Conservation (phyloP, 1,284 basidiomycete species). For the Ustilago hordei region DNA sequence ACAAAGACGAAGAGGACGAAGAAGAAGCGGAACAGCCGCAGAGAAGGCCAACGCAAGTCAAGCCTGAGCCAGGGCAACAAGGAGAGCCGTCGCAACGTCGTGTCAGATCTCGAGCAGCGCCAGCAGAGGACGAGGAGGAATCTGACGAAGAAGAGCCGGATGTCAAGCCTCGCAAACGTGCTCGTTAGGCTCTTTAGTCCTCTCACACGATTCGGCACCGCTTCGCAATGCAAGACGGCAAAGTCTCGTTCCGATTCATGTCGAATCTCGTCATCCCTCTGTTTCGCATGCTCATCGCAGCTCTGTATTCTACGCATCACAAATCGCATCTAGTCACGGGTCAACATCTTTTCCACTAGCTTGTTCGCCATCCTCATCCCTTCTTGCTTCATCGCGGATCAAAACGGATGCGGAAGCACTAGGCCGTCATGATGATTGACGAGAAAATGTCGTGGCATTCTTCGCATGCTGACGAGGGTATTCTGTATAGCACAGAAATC, state of each 20-base stretch:
- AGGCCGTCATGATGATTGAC: background rate
- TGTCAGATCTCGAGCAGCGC: background rate
- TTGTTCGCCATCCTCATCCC: background rate
- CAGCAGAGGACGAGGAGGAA: background rate
- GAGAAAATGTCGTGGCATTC: background rate
- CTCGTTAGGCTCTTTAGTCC: slow-evolving; percentile 8
- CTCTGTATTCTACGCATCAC: background rate
- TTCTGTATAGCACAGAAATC: background rate
- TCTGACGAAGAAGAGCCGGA: slow-evolving; percentile 23
- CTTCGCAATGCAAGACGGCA: background rate
- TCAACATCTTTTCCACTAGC: background rate
- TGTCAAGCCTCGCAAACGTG: slow-evolving; percentile 25
- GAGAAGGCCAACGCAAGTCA: slow-evolving; percentile 11
- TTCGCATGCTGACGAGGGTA: background rate
- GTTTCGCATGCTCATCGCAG: background rate
- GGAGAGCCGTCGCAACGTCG: slow-evolving; percentile 2
- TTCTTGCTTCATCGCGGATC: background rate
- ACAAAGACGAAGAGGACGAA: slow-evolving; percentile 8
- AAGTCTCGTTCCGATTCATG: background rate
- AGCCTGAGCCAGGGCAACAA: slow-evolving; percentile 26
- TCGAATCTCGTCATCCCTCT: background rate
- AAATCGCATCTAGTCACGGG: background rate
- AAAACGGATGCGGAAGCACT: background rate
- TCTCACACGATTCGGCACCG: background rate
- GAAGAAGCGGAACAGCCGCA: slow-evolving; percentile 9